These are phyloP conservation scores for Exophiala calicioides DNA, from an alignment of 2,329 filamentous ascomycete genomes.

Conservation along the genomic window DNA sequence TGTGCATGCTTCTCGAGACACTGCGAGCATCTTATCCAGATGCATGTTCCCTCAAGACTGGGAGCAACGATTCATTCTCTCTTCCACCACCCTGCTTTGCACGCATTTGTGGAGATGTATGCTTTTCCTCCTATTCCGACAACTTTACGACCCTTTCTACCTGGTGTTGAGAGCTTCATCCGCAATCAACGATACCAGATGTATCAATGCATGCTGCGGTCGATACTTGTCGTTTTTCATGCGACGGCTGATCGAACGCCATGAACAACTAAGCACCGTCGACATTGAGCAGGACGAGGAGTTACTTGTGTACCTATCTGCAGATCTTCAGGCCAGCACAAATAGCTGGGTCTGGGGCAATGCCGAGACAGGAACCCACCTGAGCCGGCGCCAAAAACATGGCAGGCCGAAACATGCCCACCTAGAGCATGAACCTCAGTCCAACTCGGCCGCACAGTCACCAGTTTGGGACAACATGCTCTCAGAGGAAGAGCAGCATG, in stretches of 20 bases:
- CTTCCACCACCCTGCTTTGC: constrained; percentile 73
- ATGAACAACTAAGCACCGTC: constrained; percentile 45
- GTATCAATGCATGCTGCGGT: constrained; percentile 75
- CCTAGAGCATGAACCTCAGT: constrained; percentile 22
- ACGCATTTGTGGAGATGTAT: constrained; percentile 85
- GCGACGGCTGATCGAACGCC: constrained; percentile 61
- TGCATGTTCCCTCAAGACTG: constrained; percentile 52
- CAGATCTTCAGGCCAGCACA: constrained; percentile 78
- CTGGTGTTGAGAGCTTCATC: constrained; percentile 71
- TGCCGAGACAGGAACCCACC: constrained; percentile 49
- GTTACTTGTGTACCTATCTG: constrained; percentile 80
- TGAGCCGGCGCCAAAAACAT: constrained; percentile 30
- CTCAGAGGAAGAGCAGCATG: constrained; percentile 59
- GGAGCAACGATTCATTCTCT: constrained; percentile 60
- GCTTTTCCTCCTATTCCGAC: constrained; percentile 74
- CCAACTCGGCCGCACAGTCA: constrained; percentile 21
- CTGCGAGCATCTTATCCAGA: constrained; percentile 72
- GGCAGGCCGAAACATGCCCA: constrained; percentile 22
- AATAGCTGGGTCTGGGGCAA: constrained; percentile 78
- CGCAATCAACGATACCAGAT: constrained; percentile 69
- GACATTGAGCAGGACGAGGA: constrained; percentile 73
- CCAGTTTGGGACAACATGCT: constrained; percentile 37
- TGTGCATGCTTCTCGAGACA: constrained; percentile 72
- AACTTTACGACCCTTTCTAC: constrained; percentile 70
- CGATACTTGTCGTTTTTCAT: constrained; percentile 81